Percentiles rank a stretch among this genome's conserved stretches.
Conservation (phyloP, 805 yeast genomes). For the Starmerella powellii region DNA sequence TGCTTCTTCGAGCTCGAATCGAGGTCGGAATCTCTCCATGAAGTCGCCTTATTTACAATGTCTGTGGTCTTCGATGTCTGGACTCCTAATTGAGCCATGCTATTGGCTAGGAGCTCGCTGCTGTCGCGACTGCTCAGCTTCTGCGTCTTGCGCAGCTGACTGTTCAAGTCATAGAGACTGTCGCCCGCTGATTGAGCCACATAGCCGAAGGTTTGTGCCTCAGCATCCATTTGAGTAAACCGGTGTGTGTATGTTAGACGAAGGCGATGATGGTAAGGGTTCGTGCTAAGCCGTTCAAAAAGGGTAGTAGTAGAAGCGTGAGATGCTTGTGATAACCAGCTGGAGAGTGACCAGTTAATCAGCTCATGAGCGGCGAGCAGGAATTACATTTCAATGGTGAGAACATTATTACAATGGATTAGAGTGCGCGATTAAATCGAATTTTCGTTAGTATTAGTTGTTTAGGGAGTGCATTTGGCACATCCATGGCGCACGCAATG, state of each 20-base stretch:
- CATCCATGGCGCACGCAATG: too few species aligned
- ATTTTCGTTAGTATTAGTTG: too few species aligned
- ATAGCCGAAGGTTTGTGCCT: constrained; percentile 16
- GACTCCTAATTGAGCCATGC: constrained; percentile 10
- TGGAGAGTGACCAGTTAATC: too few species aligned
- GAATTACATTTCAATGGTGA: too few species aligned
- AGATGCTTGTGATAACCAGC: too few species aligned
- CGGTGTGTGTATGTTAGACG: not conserved
- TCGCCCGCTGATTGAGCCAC: constrained; percentile 16
- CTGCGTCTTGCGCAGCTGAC: constrained; percentile 16
- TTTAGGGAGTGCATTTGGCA: too few species aligned
- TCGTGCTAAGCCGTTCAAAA: too few species aligned
- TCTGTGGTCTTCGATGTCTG: constrained; percentile 11
- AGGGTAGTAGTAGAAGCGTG: too few species aligned
- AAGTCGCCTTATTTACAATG: constrained; percentile 1
- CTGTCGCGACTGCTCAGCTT: constrained; percentile 7
- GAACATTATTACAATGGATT: too few species aligned
- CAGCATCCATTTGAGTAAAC: constrained; percentile 13
- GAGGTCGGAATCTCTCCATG: constrained; percentile 9
- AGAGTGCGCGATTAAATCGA: too few species aligned
- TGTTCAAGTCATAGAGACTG: constrained; percentile 19
- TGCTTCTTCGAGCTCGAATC: constrained; percentile 5
- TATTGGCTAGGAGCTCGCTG: constrained; percentile 8
- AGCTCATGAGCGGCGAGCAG: too few species aligned
- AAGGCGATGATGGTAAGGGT: too few species aligned